Base-by-base conservation (phyloP, 2,329 filamentous ascomycete genomes). In the Arthrobotrys pseudoclavata region DNA sequence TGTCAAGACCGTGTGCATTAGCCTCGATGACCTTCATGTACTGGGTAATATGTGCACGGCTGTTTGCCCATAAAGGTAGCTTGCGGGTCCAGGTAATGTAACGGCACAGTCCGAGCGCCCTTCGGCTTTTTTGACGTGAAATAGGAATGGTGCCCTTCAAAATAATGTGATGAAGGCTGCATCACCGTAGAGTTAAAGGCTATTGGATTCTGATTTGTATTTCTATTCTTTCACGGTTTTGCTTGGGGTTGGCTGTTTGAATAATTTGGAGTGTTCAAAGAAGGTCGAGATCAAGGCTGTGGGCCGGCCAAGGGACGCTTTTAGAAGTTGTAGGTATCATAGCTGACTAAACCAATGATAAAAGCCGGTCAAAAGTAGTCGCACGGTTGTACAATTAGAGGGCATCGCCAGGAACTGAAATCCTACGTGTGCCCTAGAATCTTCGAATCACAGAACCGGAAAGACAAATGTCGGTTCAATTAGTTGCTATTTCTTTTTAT, bases 381-480 rank as follows among this genome's bases (percentile, higher is more conserved):
- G 64, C 42, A 76, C 48, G 60, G 64, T 45, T 60, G 55, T 42
- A 42, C 55, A 60, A 13, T 26, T 42, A 31, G 37, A 70, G 29
- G 29, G 20, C 66, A 71, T 55, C 40, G 61, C 63, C 15, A 66
- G 74, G 53, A 69, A 77, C 61, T 61, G 63, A 69, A 50, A 69
- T 69, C 72, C 72, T 70, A 63, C 74, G 62, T 67, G 67, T 69
- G 48, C 61, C 31, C 45, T 52, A n/a, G 42, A 45, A 45, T 45
- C 42, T 42, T 50, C 47, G 31, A 13, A 60, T 55, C 45, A 66
- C 40, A 20, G 10, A 60, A 29, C 52, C 31, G 52, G 29, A 37
- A 4, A 29, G 12, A 4, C 29, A 20, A 37, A 18, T 7, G 29
- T 45, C 22, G 40, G 6, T 62, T 52, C 45, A 62, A 63, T 61